Evolutionary conservation across 2,329 filamentous ascomycete genomes (phyloP).

Genomic region (Aspergillus hortae): DNA sequence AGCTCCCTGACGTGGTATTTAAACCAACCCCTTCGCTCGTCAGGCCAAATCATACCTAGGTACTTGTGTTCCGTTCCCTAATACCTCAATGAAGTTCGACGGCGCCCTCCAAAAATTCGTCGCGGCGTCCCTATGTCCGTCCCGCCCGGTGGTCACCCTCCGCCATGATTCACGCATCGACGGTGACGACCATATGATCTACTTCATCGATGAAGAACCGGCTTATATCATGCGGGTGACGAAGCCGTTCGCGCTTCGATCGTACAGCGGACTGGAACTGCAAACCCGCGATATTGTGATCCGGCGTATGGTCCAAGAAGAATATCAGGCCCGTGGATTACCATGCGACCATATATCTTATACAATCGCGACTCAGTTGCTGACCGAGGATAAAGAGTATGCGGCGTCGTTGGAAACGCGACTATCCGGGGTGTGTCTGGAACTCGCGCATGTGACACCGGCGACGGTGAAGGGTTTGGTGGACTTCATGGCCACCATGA

Average conservation of each 20-base stretch:
- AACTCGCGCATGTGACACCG: background rate
- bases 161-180: background rate
- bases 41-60: too few species aligned
- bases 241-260: background rate
- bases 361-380: background rate
- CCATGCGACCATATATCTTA: background rate
- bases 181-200: conserved; percentile 5
- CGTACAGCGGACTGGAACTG: background rate
- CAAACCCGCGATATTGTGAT: background rate
- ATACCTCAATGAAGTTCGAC: too few species aligned
- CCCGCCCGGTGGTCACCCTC: too few species aligned
- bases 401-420: background rate
- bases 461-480: background rate
- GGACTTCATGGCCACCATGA: background rate
- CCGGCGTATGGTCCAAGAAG: background rate
- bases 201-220: background rate
- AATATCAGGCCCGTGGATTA: background rate
- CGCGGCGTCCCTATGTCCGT: too few species aligned
- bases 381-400: background rate
- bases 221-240: background rate
- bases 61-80: too few species aligned
- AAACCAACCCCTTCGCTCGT: too few species aligned
- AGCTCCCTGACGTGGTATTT: too few species aligned
- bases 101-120: too few species aligned
- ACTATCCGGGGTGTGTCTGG: background rate